Evolutionary conservation across 495 filamentous ascomycete genomes (phyloP), one percentile per base, ranked within the genome.

Genomic region (Trichoderma gamsii): DNA sequence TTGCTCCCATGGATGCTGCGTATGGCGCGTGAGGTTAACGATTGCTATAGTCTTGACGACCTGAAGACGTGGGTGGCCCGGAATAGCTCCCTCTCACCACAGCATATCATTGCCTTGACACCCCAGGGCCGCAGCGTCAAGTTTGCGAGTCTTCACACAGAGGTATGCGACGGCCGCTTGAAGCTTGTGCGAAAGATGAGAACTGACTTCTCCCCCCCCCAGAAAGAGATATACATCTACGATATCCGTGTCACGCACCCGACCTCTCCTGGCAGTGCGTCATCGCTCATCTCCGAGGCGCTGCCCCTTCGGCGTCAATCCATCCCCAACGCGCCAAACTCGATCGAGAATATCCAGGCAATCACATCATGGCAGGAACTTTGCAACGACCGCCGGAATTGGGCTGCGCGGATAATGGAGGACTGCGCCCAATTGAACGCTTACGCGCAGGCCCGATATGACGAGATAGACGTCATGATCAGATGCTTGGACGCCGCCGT

Each of bases 141-240:
- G 77, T 79, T 86, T 32, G 90, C 92, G 73, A 87, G 87, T 15
- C 83, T 96, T 41, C 82, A 86, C 65, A 85, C 84, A 11, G 93
- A 97, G 85, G 92, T 92, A 82, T 23, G 84, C 74, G 27, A 13
- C 21, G 52, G 41, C 66, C n/a, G 12, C 12, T 15, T n/a, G 44
- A 46, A 4, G 9, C 11, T 3, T 13, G 18, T 13, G 12, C 18
- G 3, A 46, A 46, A 46, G 12, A 56, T 56, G 18, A 23, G 18
- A 23, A 23, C 72, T 74, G 52, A 70, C n/a, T n/a, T n/a, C 66
- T 5, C 29, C 65, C 63, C 3, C 44, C n/a, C 59, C 43, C 70
- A 96, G 90, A 89, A 85, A 68, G 92, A 97, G 75, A 87, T 97
- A 69, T 96, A 91, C 72, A 85, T 97, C 43, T 97, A 94, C 75